A percentile compares a stretch with the other conserved stretches of the same genome.
Conservation (phyloP, 345 rosid genomes). For the Microcos paniculata region DNA sequence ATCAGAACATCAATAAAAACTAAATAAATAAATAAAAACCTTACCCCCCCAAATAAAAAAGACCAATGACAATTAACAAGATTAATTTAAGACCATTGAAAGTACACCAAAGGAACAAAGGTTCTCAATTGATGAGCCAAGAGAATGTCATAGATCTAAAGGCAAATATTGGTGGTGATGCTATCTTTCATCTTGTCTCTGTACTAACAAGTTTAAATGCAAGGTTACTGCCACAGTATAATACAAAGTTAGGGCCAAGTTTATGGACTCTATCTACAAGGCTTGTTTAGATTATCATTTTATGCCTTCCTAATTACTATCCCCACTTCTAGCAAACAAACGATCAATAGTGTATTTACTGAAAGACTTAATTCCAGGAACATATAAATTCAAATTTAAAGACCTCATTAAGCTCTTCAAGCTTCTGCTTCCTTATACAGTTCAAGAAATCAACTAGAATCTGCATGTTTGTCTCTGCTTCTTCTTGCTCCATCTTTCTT, state of each 20-base stretch:
- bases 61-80: not conserved
- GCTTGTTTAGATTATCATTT: not conserved
- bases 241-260: not conserved
- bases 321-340: too few relatives aligned
- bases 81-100: constrained; percentile 2
- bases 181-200: not conserved
- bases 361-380: not conserved
- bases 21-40: not conserved
- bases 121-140: constrained; percentile 1
- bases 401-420: constrained; percentile 43
- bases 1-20: not conserved
- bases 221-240: not conserved
- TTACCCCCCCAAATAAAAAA: not conserved
- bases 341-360: not conserved
- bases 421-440: constrained; percentile 39
- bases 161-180: not conserved
- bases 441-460: constrained; percentile 40
- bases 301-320: not conserved
- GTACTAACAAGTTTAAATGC: not conserved
- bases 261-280: not conserved
- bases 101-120: not conserved
- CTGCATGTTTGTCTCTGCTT: constrained; percentile 41
- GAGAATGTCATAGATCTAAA: not conserved
- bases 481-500: constrained; percentile 40
- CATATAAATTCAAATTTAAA: not conserved